Evolutionary conservation across 441 rosid species (phyloP).

Genomic region (Biscutella auriculata): DNA sequence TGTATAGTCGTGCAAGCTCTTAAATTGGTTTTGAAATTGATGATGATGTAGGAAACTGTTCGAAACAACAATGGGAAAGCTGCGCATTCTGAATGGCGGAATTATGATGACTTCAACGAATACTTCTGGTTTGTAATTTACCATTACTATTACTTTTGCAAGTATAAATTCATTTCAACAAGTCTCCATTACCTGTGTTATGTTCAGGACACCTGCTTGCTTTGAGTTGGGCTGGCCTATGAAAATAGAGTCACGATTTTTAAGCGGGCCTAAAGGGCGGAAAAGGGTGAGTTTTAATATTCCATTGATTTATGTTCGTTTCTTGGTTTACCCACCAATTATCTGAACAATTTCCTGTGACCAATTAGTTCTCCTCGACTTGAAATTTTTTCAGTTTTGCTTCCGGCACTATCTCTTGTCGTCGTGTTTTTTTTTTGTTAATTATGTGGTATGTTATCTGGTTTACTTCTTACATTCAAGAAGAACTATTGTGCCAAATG

Average conservation of each 20-base stretch:
- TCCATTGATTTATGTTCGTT: conserved; percentile 3
- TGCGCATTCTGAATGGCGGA: conserved; percentile 97
- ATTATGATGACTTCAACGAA: conserved; percentile 99
- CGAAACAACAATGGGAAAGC: conserved; percentile 86
- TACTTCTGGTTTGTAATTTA: conserved; percentile 73
- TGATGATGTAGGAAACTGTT: conserved; percentile 54
- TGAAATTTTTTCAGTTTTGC: background rate
- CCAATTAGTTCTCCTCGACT: background rate
- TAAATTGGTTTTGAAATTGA: conserved; percentile 8
- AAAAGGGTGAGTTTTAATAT: conserved; percentile 56
- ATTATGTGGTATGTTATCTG: background rate
- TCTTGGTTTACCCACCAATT: background rate
- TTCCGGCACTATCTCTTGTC: background rate
- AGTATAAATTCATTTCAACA: conserved; percentile 1
- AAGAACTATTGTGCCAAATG: background rate
- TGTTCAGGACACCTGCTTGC: conserved; percentile 85
- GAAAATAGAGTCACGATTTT: conserved; percentile 44
- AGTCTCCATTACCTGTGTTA: conserved; percentile 19
- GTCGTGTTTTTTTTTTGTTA: background rate
- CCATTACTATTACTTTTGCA: conserved; percentile 9
- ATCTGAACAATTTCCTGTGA: background rate
- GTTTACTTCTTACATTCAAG: background rate
- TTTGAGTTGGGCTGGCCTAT: conserved; percentile 89
- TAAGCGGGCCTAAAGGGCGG: conserved; percentile 44
- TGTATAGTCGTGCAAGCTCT: conserved; percentile 2